Conservation (phyloP, 169 alveolate genomes). For the Babesia divergens region DNA sequence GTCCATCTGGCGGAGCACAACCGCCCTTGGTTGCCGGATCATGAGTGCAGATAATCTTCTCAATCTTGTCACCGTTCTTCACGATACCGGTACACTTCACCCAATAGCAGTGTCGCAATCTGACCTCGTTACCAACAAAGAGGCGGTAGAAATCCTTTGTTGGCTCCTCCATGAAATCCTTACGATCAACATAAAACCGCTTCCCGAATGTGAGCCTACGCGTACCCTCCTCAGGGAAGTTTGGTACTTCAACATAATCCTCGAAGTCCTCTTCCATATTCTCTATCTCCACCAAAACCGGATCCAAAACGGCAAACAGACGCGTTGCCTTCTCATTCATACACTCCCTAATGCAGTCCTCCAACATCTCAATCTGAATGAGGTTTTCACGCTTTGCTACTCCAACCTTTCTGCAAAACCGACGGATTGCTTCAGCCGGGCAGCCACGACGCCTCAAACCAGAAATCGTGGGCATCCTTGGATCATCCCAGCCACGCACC, state of each 20-base stretch:
- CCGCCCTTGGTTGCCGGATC: conserved; percentile 80
- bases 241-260: conserved; percentile 33
- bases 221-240: neutral
- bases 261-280: conserved; percentile 54
- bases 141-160: conserved; percentile 72
- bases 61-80: conserved; percentile 47
- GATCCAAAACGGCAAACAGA: conserved; percentile 68
- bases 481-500: conserved; percentile 99
- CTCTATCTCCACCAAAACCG: conserved; percentile 69
- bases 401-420: conserved; percentile 90
- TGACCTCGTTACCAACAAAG: conserved; percentile 77
- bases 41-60: conserved; percentile 74
- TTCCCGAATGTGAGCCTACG: conserved; percentile 61
- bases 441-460: conserved; percentile 97
- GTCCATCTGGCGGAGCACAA: conserved; percentile 52
- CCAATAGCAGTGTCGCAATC: conserved; percentile 81
- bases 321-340: conserved; percentile 72
- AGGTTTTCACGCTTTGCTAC: conserved; percentile 94
- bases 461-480: conserved; percentile 97
- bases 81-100: conserved; percentile 75
- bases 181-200: conserved; percentile 76
- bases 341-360: conserved; percentile 87
- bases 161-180: conserved; percentile 77
- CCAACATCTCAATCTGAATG: conserved; percentile 89
- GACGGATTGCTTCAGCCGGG: conserved; percentile 85